Evolutionary conservation across 176 grass and related monocot species (phyloP).

Genomic region (Aegilops speltoides): DNA sequence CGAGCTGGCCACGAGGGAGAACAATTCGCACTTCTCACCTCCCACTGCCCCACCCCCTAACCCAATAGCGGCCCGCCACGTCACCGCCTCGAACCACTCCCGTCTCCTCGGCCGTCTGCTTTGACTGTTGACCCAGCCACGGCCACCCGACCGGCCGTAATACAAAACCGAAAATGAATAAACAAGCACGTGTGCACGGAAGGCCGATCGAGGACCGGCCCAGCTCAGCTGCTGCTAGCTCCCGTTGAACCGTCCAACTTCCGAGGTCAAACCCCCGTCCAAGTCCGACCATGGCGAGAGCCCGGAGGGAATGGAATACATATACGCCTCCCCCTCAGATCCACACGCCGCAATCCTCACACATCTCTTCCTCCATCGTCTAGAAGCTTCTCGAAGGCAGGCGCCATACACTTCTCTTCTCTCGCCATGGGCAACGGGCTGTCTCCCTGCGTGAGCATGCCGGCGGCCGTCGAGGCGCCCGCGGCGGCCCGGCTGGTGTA

Average conservation of each 20-base stretch:
- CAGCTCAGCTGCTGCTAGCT: background rate
- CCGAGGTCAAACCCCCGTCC: conserved; percentile 47
- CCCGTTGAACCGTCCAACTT: conserved; percentile 31
- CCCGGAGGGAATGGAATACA: background rate
- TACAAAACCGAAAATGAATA: background rate
- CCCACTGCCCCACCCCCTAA: background rate
- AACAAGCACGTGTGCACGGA: conserved; percentile 12
- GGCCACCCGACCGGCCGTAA: background rate
- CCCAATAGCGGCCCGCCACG: background rate
- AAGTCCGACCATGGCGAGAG: background rate
- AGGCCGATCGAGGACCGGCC: background rate
- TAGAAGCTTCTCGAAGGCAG: conserved; percentile 14
- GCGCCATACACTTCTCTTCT: background rate
- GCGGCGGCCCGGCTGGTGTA: conserved; percentile 37
- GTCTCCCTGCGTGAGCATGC: conserved; percentile 41
- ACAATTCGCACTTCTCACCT: background rate
- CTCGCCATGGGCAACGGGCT: conserved; percentile 68
- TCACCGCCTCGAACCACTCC: background rate
- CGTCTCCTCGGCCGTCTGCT: conserved; percentile 17
- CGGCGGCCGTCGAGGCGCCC: background rate
- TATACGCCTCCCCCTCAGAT: background rate
- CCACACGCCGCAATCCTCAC: background rate
- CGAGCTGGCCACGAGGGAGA: background rate
- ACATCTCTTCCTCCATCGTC: background rate
- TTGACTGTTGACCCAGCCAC: conserved; percentile 41